Base-by-base conservation (phyloP, 495 filamentous ascomycete genomes). In the Penicillium alfredii region DNA sequence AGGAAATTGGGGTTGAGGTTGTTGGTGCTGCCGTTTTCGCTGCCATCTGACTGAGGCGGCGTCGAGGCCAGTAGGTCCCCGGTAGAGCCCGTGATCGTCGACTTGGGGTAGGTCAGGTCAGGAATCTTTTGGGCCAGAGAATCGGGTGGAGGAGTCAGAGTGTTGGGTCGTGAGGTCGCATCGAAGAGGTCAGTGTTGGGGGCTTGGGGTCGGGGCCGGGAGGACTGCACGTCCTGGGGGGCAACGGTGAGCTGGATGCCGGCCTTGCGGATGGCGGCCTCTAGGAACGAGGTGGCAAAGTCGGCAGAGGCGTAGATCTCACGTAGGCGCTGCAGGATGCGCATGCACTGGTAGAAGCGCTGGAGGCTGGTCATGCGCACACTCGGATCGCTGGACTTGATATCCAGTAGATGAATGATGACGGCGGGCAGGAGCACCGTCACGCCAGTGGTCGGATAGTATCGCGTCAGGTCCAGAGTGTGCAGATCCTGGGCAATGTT, bases 381-480 rank as follows among this genome's bases (percentile, higher is more conserved):
- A 30, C 73, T 76, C 11, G 75, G 74, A 39, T 85, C 74, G 27
- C 73, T 80, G 24, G 80, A 82, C 51, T 88, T 93, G 69, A 92
- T 88, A 51, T 93, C 86, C 3, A 94, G 74, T 12, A 94, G 70
- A 51, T 94, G 86, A 36, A 93, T 89, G 44, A 94, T 93, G 57
- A 93, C 85, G 8, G 88, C 87, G 2, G 88, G 88, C 4, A 94
- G 76, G 8, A 94, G 76, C 7, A 93, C 86, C 0, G 88, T 94
- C 13, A 94, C 86, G 25, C 86, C 87, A 1, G 85, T 87, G 0
- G 88, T 92, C 7, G 88, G 87, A 11, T 94, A 78, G 53, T 77
- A 94, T 21, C 70, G 76, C 25, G 84, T 86, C 3, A 94, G 68
- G 42, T 80, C 69, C 19, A 79, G 64, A 19, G 66, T 64, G 44